Evolutionary conservation across 495 filamentous ascomycete genomes (phyloP).

Genomic region (Penicillium egyptiacum): DNA sequence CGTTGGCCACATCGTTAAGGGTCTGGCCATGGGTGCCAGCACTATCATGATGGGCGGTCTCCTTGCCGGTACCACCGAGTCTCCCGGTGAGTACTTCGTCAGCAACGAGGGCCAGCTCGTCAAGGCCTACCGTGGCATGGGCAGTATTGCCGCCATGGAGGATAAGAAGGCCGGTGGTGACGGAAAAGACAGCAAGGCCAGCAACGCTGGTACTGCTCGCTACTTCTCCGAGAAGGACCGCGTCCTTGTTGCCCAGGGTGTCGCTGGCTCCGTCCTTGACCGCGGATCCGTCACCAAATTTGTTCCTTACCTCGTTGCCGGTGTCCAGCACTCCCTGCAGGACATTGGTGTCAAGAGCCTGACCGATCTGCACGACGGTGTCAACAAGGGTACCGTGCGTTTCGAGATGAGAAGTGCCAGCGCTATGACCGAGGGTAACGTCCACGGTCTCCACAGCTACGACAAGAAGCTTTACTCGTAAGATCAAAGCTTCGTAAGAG

Average conservation of each 20-base stretch:
- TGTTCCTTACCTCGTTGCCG: conserved; percentile 89
- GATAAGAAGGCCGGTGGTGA: conserved; percentile 82
- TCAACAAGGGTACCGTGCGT: conserved; percentile 73
- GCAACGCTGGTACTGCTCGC: conserved; percentile 93
- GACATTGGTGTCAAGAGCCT: conserved; percentile 87
- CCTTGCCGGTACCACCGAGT: conserved; percentile 95
- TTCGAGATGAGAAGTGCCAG: conserved; percentile 94
- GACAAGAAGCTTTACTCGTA: conserved; percentile 99
- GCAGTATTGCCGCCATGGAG: conserved; percentile 98
- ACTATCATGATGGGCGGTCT: conserved; percentile 99
- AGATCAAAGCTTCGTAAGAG: conserved; percentile 20
- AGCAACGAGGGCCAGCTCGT: conserved; percentile 93
- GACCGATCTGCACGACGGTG: conserved; percentile 69
- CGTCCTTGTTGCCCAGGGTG: conserved; percentile 94
- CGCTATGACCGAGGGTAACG: conserved; percentile 91
- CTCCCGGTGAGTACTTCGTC: conserved; percentile 94
- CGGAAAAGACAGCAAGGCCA: conserved; percentile 72
- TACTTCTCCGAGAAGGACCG: conserved; percentile 98
- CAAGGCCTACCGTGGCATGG: conserved; percentile 99
- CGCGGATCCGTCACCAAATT: conserved; percentile 88
- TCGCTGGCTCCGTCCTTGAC: conserved; percentile 74
- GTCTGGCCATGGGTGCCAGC: conserved; percentile 86
- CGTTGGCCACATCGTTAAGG: conserved; percentile 98
- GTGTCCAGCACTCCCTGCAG: conserved; percentile 95
- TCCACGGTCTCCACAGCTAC: conserved; percentile 94